Base-by-base conservation (phyloP, 129 eudicot genomes). In the Arctium lappa region DNA sequence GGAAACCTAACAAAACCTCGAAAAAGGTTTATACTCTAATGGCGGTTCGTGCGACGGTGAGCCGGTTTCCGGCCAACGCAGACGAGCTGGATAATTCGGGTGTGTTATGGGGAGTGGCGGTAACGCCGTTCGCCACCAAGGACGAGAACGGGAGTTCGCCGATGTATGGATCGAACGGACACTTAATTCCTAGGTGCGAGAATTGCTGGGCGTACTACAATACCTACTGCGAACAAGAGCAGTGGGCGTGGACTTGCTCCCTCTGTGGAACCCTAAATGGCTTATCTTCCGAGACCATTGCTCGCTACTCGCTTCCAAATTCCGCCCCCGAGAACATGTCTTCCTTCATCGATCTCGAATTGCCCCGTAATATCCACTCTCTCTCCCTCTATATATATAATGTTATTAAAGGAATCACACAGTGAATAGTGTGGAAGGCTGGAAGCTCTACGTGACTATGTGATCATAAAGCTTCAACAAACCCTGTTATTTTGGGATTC, bases 141-240 rank as follows among this genome's bases (percentile, higher is more conserved):
- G 97, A 95, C 88, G 99, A 95, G 91, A 88, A 92, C 91, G 92
- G 94, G n/a, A 80, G 74, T 69, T 87, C 94, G 18, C 99, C 99
- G 85, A 87, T 85, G 87, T 89, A 87, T 89, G 99, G 99, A 92
- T 91, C 97, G 33, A 88, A 84, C 80, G 99, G 99, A 7, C 84
- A 95, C 68, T 73, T 87, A 66, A 80, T 93, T 69, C 97, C 99
- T 12, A 81, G 99, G 79, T 95, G 99, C 81, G 99, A 95, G 89
- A 91, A 93, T 75, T 95, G 99, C n/a, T 95, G 94, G 93, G 97
- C 92, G 0, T 95, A 95, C 82, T 95, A 93, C 89, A 95, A 95
- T 48, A 92, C 97, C 1, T 93, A 88, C 81, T 93, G 97, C 65
- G 99, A 95, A 16, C 94, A 85, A 75, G 99, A 95, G n/a, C 97